These are phyloP conservation scores for Brassica nigra DNA, from an alignment of 345 rosid species.

Conservation along the genomic window DNA sequence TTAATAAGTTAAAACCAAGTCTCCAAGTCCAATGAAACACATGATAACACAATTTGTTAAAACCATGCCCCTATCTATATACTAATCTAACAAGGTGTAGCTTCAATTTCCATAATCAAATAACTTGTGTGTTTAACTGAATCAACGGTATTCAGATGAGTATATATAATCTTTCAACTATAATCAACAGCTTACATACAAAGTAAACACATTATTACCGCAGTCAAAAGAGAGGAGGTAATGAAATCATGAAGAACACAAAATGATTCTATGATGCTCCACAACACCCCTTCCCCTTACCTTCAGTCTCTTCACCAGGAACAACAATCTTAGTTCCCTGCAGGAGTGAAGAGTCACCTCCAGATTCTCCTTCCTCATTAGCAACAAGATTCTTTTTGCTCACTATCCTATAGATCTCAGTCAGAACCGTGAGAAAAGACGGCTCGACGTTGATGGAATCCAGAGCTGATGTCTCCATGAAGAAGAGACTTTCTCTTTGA, in stretches of 20 bases:
- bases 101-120: background rate
- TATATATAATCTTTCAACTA: slow-evolving; percentile 3
- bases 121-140: background rate
- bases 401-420: slow-evolving; percentile 67
- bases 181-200: slow-evolving; percentile 26
- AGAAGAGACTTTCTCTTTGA: slow-evolving; percentile 75
- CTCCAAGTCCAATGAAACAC: background rate
- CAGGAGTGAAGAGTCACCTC: slow-evolving; percentile 47
- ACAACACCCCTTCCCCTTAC: slow-evolving; percentile 56
- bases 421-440: slow-evolving; percentile 61
- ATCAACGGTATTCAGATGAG: slow-evolving; percentile 6
- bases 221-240: slow-evolving; percentile 10
- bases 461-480: slow-evolving; percentile 81
- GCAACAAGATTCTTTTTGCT: slow-evolving; percentile 72
- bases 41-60: background rate
- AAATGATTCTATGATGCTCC: slow-evolving; percentile 23
- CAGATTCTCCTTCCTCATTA: slow-evolving; percentile 43
- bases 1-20: background rate
- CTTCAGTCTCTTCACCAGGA: slow-evolving; percentile 50
- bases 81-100: background rate
- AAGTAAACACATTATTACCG: slow-evolving; percentile 1
- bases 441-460: slow-evolving; percentile 75
- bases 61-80: background rate
- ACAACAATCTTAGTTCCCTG: slow-evolving; percentile 70
- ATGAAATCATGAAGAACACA: background rate